Conservation (phyloP, 495 filamentous ascomycete species). For the Cercophora newfieldiana region DNA sequence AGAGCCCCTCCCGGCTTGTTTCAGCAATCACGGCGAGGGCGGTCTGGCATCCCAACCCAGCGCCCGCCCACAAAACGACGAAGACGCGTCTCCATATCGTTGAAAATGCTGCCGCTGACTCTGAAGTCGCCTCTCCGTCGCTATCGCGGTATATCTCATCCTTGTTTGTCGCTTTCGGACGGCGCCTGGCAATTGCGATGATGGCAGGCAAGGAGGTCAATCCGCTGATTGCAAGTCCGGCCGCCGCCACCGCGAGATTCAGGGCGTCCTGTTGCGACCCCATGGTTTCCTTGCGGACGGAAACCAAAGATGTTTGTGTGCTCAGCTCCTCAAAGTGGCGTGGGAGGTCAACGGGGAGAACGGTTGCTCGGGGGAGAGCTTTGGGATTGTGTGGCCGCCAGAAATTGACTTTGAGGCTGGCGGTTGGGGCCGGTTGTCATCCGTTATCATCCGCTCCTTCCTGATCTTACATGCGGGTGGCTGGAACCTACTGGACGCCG, state of each 20-base stretch:
- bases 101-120: constrained; percentile 50
- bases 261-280: neutral
- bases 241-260: neutral
- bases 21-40: constrained; percentile 40
- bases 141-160: constrained; percentile 53
- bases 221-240: constrained; percentile 5
- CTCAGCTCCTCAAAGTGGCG: no score
- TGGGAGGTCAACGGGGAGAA: no score
- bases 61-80: constrained; percentile 41
- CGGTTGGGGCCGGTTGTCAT: no score
- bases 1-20: constrained; percentile 22
- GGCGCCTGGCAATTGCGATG: neutral
- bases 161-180: neutral
- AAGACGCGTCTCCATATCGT: constrained; percentile 43
- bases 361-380: no score
- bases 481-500: no score
- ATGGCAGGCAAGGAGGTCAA: constrained; percentile 6
- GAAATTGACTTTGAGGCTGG: no score
- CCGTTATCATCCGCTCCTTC: no score
- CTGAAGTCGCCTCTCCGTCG: constrained; percentile 57
- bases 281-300: neutral
- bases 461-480: no score
- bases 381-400: no score
- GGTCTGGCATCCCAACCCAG: constrained; percentile 46
- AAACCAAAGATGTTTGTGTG: neutral